Percentiles rank a stretch among this genome's conserved stretches.
Evolutionary conservation across 257 asterid genomes (phyloP).

Genomic region (Solanum ossicruentum): DNA sequence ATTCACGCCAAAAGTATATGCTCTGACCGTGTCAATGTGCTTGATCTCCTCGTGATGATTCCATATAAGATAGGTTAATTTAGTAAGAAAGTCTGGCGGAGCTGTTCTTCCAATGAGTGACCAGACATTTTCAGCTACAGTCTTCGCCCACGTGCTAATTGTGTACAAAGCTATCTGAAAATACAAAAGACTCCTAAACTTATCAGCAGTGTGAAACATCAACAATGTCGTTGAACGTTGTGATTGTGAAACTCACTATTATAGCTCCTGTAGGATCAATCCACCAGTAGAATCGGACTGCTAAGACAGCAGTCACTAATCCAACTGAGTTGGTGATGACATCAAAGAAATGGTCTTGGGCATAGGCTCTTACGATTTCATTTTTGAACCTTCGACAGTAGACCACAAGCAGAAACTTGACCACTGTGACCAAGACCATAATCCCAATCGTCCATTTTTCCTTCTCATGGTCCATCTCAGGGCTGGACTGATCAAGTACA

Average conservation of each 20-base stretch:
- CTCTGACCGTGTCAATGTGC: slow-evolving; percentile 88
- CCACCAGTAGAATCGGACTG: slow-evolving; percentile 80
- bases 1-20: slow-evolving; percentile 70
- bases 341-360: slow-evolving; percentile 89
- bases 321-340: slow-evolving; percentile 88
- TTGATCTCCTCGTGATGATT: slow-evolving; percentile 63
- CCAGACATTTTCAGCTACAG: slow-evolving; percentile 73
- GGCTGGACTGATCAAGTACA: slow-evolving; percentile 34
- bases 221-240: not conserved
- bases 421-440: slow-evolving; percentile 69
- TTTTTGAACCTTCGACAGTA: slow-evolving; percentile 80
- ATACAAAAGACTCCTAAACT: not conserved
- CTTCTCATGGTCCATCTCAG: slow-evolving; percentile 42
- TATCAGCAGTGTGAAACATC: not conserved
- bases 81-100: slow-evolving; percentile 83
- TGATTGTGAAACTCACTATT: slow-evolving; percentile 32
- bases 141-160: slow-evolving; percentile 80
- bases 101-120: slow-evolving; percentile 85
- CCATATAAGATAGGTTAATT: slow-evolving; percentile 77
- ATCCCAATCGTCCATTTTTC: slow-evolving; percentile 93
- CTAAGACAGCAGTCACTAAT: slow-evolving; percentile 60
- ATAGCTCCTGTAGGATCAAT: slow-evolving; percentile 87
- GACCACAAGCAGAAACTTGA: slow-evolving; percentile 67
- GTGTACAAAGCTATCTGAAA: slow-evolving; percentile 77
- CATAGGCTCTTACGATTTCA: slow-evolving; percentile 80